Percentiles rank a stretch among this genome's conserved stretches.
phyloP scores from a whole-genome alignment of 2,329 filamentous ascomycete species.

The Coniochaeta sp. region DNA sequence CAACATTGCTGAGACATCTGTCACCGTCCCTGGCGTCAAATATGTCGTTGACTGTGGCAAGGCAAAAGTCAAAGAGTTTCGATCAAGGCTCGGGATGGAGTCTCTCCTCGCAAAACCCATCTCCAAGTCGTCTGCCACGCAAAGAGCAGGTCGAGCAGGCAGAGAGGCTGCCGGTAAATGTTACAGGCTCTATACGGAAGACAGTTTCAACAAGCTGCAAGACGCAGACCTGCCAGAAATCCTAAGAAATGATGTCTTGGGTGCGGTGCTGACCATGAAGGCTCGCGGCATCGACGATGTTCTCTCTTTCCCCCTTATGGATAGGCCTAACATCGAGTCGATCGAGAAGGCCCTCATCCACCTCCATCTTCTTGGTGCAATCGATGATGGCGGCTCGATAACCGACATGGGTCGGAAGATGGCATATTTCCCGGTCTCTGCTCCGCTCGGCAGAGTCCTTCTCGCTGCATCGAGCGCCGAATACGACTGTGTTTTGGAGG shows the following conservation, averaged over 20 bases:
- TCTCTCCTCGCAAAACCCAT: slow-evolving; percentile 86
- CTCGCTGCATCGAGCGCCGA: slow-evolving; percentile 67
- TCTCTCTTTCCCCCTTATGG: slow-evolving; percentile 76
- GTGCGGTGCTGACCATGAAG: slow-evolving; percentile 87
- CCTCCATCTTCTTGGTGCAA: slow-evolving; percentile 68
- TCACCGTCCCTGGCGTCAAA: slow-evolving; percentile 88
- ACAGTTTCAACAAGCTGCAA: slow-evolving; percentile 61
- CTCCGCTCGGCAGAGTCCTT: slow-evolving; percentile 72
- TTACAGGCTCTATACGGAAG: slow-evolving; percentile 79
- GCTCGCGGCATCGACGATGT: slow-evolving; percentile 80
- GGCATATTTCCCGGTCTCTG: slow-evolving; percentile 75
- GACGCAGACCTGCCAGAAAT: slow-evolving; percentile 82
- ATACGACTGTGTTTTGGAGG: slow-evolving; percentile 67
- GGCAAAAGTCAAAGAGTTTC: slow-evolving; percentile 88
- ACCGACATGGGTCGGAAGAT: slow-evolving; percentile 69
- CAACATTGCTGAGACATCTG: slow-evolving; percentile 97
- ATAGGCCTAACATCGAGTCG: slow-evolving; percentile 67
- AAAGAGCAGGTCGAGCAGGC: slow-evolving; percentile 84
- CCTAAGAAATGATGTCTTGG: slow-evolving; percentile 77
- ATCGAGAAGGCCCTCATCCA: slow-evolving; percentile 78
- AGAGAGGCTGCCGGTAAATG: slow-evolving; percentile 89
- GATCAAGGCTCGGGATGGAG: slow-evolving; percentile 76
- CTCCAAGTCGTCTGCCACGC: slow-evolving; percentile 86
- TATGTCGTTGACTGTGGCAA: slow-evolving; percentile 92
- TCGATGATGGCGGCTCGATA: slow-evolving; percentile 65